Base-by-base conservation (phyloP, 1,284 basidiomycete species). In the Sporisorium exsertum region DNA sequence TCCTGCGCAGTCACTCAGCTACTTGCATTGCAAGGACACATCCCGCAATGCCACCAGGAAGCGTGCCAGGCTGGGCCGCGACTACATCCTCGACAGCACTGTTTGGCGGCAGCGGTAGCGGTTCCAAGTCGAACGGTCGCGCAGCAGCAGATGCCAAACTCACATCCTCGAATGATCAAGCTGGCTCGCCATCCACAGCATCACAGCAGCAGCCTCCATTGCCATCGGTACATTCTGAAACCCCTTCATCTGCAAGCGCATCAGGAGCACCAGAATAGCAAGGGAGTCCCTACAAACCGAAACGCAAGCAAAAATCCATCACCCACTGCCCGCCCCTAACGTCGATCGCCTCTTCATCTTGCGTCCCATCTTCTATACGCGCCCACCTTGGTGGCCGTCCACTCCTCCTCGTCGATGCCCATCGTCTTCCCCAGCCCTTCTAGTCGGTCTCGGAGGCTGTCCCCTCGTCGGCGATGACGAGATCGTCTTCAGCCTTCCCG, bases 11-110 rank as follows among this genome's bases (percentile, higher is more conserved):
- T 15, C 20, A n/a, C 18, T n/a, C 15, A 5, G 35, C 40, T 7
- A 13, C 18, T 33, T 16, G 45, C 32, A 40, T 26, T 13, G 13
- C 26, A 35, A 12, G 24, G 20, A 33, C 22, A 24, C n/a, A 20
- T 3, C n/a, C 3, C 56, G 53, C 3, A 49, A 72, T 72, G 69
- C 63, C 69, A 9, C 45, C 69, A 58, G 70, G 52, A 59, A 46
- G 70, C 43, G 59, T 67, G 64, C 70, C 70, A 53, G 67, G 60
- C 64, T 72, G 70, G 70, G 70, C 64, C 5, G 33, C 56, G 49
- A 72, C 70, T 12, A 67, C 70, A 7, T 64, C 70, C 52, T 72
- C 70, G 40, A 33, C 70, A 40, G 57, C 60, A 18, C 42, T 72
- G 9, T 72, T 72, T 10, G 70, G 70, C 45, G 57, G 52, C 18